Evolutionary conservation across 148 eudicot genomes (phyloP).

Genomic region (Arctostaphylos glauca): DNA sequence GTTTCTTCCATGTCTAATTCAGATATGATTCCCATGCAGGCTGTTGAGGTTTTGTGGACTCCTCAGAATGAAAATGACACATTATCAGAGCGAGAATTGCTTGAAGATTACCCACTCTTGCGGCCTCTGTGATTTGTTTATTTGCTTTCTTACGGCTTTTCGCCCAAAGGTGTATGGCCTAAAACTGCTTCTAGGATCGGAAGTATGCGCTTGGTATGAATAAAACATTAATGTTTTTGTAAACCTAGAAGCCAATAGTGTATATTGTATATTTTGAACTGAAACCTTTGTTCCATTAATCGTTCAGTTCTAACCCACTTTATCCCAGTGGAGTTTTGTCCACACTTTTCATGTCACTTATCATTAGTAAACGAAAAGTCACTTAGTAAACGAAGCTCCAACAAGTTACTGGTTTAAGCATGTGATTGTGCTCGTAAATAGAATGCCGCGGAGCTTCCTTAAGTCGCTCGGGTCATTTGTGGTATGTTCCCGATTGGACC

Average conservation of each 20-base stretch:
- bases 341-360: neutral
- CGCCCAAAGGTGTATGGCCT: neutral
- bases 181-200: neutral
- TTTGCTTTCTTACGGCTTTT: neutral
- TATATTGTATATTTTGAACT: neutral
- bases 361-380: neutral
- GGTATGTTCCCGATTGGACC: no score
- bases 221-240: neutral
- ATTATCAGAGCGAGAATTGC: conserved; percentile 66
- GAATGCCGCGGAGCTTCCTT: no score
- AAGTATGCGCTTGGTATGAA: conserved; percentile 7
- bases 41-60: conserved; percentile 86
- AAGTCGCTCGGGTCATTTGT: no score
- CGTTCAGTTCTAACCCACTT: neutral
- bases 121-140: conserved; percentile 47
- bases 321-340: neutral
- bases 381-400: no score
- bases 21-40: conserved; percentile 36
- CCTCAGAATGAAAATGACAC: conserved; percentile 75
- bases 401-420: no score
- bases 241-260: neutral
- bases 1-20: conserved; percentile 1
- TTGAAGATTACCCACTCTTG: conserved; percentile 72
- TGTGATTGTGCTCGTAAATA: no score
- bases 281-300: neutral